phyloP scores from a whole-genome alignment of 305 asterid species.

The Rubia balearica region DNA sequence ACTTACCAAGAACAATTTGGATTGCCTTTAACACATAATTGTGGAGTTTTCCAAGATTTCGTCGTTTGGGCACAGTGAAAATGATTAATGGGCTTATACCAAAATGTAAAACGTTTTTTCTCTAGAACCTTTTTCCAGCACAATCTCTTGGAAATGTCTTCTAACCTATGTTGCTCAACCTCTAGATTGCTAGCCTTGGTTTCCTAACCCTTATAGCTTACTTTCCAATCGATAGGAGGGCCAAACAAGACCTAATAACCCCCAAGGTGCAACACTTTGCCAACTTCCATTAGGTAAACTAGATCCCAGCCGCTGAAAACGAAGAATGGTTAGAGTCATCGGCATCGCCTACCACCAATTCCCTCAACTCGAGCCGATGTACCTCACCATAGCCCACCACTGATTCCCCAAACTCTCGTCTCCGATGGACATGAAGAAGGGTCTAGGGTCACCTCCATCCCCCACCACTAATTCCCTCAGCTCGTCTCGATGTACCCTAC shows the following conservation, averaged over 20 bases:
- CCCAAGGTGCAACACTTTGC: slow-evolving; percentile 28
- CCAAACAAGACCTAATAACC: slow-evolving; percentile 32
- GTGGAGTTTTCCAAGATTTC: slow-evolving; percentile 27
- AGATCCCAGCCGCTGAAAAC: background rate
- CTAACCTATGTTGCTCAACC: slow-evolving; percentile 52
- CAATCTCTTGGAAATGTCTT: slow-evolving; percentile 49
- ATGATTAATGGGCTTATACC: slow-evolving; percentile 67
- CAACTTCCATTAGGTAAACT: slow-evolving; percentile 26
- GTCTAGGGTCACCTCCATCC: too few species aligned
- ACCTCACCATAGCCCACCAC: too few species aligned
- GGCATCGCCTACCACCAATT: too few species aligned
- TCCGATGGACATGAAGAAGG: too few species aligned
- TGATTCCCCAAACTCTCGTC: too few species aligned
- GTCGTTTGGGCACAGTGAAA: slow-evolving; percentile 30
- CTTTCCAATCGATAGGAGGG: slow-evolving; percentile 27
- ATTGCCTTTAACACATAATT: slow-evolving; percentile 33
- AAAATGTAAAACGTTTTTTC: slow-evolving; percentile 51
- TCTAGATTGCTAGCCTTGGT: slow-evolving; percentile 44
- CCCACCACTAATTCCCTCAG: too few species aligned
- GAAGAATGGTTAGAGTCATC: too few species aligned
- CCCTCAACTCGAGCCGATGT: too few species aligned
- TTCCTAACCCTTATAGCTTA: slow-evolving; percentile 48
- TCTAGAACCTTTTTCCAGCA: slow-evolving; percentile 68
- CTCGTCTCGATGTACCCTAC: too few species aligned
- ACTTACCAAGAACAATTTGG: slow-evolving; percentile 55